Conservation (phyloP, 352 stramenopile species). For the Blastocystis sp. region DNA sequence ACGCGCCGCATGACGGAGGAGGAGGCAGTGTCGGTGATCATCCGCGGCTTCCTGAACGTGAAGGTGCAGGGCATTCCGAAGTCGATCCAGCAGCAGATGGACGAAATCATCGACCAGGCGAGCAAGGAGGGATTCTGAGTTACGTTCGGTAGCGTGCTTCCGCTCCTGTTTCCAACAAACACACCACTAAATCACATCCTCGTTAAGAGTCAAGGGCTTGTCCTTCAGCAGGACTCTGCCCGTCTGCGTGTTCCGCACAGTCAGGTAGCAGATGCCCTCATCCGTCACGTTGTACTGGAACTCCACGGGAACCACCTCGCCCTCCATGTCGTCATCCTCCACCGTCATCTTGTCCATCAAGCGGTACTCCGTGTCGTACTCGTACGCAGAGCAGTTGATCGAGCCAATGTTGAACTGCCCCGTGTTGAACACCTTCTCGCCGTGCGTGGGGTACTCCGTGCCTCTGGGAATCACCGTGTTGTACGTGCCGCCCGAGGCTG, state of each 20-base stretch:
- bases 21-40: constrained; percentile 60
- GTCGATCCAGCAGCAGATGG: constrained; percentile 64
- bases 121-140: constrained; percentile 67
- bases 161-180: not conserved
- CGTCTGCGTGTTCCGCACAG: not conserved
- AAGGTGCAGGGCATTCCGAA: constrained; percentile 67
- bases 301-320: not conserved
- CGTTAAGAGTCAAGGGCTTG: not conserved
- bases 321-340: not conserved
- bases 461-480: not conserved
- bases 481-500: not conserved
- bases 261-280: not conserved
- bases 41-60: constrained; percentile 67
- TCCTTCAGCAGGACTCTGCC: not conserved
- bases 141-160: not conserved
- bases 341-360: not conserved
- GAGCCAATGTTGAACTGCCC: not conserved
- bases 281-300: not conserved
- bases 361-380: not conserved
- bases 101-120: constrained; percentile 63
- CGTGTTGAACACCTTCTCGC: not conserved
- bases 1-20: constrained; percentile 60
- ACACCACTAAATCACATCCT: not conserved
- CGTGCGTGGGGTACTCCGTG: not conserved
- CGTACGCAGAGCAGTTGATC: not conserved